Evolutionary conservation across 2,329 filamentous ascomycete species (phyloP).

Genomic region (Coccinonectria pachysandricola): DNA sequence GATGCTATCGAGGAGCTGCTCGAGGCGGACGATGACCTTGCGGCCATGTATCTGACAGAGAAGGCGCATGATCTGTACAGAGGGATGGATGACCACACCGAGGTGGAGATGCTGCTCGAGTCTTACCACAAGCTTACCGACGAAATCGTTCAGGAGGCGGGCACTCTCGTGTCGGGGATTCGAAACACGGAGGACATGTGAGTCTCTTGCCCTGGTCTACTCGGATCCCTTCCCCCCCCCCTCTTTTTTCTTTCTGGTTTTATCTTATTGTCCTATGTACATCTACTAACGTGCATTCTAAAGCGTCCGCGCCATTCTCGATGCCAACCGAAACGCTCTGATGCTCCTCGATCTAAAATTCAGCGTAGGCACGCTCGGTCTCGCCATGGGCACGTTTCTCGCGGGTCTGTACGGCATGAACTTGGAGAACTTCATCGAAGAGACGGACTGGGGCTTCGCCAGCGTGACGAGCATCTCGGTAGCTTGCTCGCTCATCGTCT

Average conservation of each 20-base stretch:
- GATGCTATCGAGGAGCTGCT: constrained; percentile 92
- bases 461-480: constrained; percentile 63
- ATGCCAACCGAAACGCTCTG: constrained; percentile 94
- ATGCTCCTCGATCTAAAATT: constrained; percentile 97
- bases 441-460: constrained; percentile 77
- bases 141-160: constrained; percentile 92
- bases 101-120: constrained; percentile 93
- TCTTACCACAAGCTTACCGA: constrained; percentile 97
- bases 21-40: constrained; percentile 90
- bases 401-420: constrained; percentile 99
- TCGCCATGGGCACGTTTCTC: constrained; percentile 88
- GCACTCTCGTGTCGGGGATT: constrained; percentile 87
- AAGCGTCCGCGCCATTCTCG: constrained; percentile 90
- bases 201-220: no score
- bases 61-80: constrained; percentile 64
- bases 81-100: constrained; percentile 79
- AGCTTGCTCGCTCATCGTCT: constrained; percentile 65
- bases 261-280: neutral
- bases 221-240: no score
- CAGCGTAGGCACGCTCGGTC: constrained; percentile 86
- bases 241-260: no score
- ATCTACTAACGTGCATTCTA: constrained; percentile 12
- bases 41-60: constrained; percentile 91
- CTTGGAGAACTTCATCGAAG: constrained; percentile 95
- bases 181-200: constrained; percentile 98